Conservation (phyloP, 2,329 filamentous ascomycete species). For the Metarhizium robertsii region DNA sequence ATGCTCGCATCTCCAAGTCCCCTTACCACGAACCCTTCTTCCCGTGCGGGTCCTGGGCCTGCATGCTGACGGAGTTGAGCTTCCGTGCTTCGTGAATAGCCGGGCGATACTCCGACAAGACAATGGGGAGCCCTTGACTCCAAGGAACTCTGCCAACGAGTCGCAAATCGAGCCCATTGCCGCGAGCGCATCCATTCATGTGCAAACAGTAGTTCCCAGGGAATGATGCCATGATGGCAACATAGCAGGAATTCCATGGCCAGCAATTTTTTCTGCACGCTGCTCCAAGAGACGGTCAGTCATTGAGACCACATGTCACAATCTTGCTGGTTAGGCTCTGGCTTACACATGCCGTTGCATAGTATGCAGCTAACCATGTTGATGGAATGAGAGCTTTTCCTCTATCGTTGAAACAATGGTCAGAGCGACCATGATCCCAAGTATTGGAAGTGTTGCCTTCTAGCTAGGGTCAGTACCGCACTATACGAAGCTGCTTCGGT, state of each 20-base stretch:
- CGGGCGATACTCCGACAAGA: neutral
- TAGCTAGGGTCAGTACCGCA: neutral
- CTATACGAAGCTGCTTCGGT: neutral
- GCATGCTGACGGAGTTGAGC: neutral
- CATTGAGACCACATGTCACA: no score
- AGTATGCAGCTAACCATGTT: no score
- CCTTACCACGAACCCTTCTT: neutral
- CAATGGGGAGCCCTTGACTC: no score
- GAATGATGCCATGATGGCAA: neutral
- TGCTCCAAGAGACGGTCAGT: no score
- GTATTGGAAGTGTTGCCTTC: neutral
- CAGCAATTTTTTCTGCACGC: no score
- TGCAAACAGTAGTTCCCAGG: neutral
- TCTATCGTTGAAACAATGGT: neutral
- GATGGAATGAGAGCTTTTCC: neutral
- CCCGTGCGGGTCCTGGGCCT: neutral
- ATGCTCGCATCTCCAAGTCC: neutral
- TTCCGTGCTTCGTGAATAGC: neutral
- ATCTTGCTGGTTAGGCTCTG: no score
- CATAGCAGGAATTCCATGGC: neutral
- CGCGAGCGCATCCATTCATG: neutral
- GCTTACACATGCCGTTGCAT: no score
- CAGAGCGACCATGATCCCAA: no score
- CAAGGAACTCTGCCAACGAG: neutral
- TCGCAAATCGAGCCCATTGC: neutral